Evolutionary conservation across 2,329 filamentous ascomycete species (phyloP), one percentile per base, ranked within the genome.

Genomic region (Beauveria sp.): DNA sequence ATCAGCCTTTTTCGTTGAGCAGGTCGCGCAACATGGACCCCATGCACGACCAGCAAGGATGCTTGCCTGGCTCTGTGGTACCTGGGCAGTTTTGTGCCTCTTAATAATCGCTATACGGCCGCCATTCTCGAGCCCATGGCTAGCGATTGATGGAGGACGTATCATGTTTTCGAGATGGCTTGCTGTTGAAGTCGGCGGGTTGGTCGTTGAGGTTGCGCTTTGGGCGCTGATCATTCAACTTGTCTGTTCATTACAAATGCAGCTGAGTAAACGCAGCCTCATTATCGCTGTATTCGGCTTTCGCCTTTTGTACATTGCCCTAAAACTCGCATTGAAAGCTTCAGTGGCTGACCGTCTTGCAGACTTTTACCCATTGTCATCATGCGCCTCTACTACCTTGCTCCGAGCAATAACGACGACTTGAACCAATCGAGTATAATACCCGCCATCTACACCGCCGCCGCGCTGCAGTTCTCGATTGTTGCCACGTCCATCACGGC

Each of bases 201-300:
- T 64, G 5, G 10, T 40, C 10, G 42, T 64, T 12, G 61, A 63
- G 45, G 20, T 61, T 14, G 58, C 42, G 18, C 49, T 63, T 5
- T 64, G 63, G 63, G 30, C 30, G 16, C 30, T 63, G 6, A 57
- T 61, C 3, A 34, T 59, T 34, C 58, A 61, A 26, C 58, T 64
- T 20, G 51, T 64, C 26, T 61, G 58, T 57, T 43, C 57, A 1
- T n/a, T 64, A 34, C 49, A 63, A 18, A 61, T 64, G 55, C 58
- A 49, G 14, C 46, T 8, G 16, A 34, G 47, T 16, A 51, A 53
- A 16, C 61, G 61, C 26, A 24, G 47, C 14, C 56, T 63, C 22
- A 59, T 64, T 16, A n/a, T 63, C 5, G 47, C 42, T 45, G 61
- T 54, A 6, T 64, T 64, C 30, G 61, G 58, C 28, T 53, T 62